These are phyloP conservation scores for Amylostereum chailletii DNA, from an alignment of 1,284 basidiomycete genomes.

Conservation along the genomic window DNA sequence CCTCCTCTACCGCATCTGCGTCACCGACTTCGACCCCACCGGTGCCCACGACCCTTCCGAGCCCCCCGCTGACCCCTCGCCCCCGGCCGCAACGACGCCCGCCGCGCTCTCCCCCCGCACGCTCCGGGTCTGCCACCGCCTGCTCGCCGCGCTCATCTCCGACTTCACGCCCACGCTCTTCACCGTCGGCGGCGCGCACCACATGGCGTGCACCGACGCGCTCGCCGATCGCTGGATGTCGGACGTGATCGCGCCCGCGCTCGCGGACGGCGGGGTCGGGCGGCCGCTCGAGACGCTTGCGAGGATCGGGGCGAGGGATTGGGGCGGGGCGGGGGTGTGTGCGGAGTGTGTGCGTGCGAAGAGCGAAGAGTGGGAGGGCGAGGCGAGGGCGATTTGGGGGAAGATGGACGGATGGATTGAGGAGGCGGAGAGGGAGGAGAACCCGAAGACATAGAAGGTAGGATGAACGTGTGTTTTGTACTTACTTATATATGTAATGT, in stretches of 20 bases:
- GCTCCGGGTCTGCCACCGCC: slow-evolving; percentile 19
- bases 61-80: slow-evolving; percentile 10
- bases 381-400: slow-evolving; percentile 51
- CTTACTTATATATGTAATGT: too few species aligned
- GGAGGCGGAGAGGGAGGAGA: slow-evolving; percentile 10
- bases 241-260: slow-evolving; percentile 53
- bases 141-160: slow-evolving; percentile 35
- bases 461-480: too few species aligned
- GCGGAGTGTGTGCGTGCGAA: slow-evolving; percentile 47
- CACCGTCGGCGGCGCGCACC: slow-evolving; percentile 54
- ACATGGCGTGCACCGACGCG: slow-evolving; percentile 65
- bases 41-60: slow-evolving; percentile 15
- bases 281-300: slow-evolving; percentile 62
- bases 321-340: slow-evolving; percentile 50
- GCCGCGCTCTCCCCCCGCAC: slow-evolving; percentile 14
- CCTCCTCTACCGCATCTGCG: slow-evolving; percentile 51
- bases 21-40: slow-evolving; percentile 37
- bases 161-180: slow-evolving; percentile 67
- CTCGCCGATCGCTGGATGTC: slow-evolving; percentile 65
- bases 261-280: slow-evolving; percentile 47
- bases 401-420: slow-evolving; percentile 50
- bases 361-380: slow-evolving; percentile 53
- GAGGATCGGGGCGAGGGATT: slow-evolving; percentile 45
- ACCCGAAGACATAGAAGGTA: too few species aligned
- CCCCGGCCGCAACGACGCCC: slow-evolving; percentile 1